Evolutionary conservation across 345 rosid species (phyloP).

Genomic region (Citrus mangshanensis): DNA sequence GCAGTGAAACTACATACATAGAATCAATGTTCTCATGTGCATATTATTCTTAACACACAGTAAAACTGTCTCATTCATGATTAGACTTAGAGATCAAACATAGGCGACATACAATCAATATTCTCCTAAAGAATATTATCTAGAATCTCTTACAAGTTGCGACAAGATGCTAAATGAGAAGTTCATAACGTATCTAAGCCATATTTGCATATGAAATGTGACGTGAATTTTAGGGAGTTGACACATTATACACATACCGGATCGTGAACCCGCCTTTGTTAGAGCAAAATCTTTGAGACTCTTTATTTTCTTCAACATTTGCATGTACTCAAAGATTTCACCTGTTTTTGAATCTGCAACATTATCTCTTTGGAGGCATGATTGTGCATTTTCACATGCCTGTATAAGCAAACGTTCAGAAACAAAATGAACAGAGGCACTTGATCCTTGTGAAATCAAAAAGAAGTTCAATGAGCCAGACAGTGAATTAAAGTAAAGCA

Average conservation of each 20-base stretch:
- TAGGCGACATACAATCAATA: not conserved
- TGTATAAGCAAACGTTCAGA: not conserved
- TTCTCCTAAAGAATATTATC: not conserved
- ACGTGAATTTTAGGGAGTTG: not conserved
- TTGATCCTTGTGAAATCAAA: not conserved
- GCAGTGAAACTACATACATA: not conserved
- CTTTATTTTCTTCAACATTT: slow-evolving; percentile 31
- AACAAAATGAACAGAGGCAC: not conserved
- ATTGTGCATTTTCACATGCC: slow-evolving; percentile 67
- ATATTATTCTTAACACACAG: too few species aligned
- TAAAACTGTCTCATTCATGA: too few species aligned
- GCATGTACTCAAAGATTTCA: slow-evolving; percentile 17
- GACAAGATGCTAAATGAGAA: too few species aligned
- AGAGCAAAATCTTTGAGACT: slow-evolving; percentile 50
- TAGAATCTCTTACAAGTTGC: not conserved
- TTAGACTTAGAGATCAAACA: not conserved
- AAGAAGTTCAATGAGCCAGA: not conserved
- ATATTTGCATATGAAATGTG: not conserved
- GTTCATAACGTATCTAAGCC: too few species aligned
- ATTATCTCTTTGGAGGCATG: slow-evolving; percentile 35
- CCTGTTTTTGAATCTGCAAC: slow-evolving; percentile 14
- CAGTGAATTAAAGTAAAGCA: not conserved
- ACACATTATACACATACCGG: slow-evolving; percentile 40
- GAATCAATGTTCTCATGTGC: too few species aligned
- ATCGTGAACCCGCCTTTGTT: slow-evolving; percentile 40